Percentiles rank a stretch among this genome's conserved stretches.
phyloP scores from a whole-genome alignment of 169 alveolate species.

The Plasmodium yoelii region DNA sequence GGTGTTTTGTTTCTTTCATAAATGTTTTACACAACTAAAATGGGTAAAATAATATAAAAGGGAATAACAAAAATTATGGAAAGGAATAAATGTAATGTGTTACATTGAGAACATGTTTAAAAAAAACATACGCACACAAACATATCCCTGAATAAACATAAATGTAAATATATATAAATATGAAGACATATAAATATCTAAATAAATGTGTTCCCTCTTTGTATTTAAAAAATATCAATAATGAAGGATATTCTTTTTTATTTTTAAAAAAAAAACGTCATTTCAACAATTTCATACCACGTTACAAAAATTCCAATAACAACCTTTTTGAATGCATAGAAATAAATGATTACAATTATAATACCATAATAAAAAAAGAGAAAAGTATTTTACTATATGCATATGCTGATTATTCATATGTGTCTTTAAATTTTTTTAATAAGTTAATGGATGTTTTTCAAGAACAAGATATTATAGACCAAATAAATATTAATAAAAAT shows the following conservation, averaged over 20 bases:
- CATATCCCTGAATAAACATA: background rate
- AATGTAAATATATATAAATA: constrained; percentile 3
- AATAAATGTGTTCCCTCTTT: background rate
- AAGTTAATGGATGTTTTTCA: constrained; percentile 21
- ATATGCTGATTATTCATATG: constrained; percentile 66
- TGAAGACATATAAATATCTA: background rate
- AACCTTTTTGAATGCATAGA: constrained; percentile 43
- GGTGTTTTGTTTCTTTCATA: background rate
- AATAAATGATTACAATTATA: constrained; percentile 63
- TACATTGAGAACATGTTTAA: too few relatives aligned
- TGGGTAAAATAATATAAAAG: background rate
- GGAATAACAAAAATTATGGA: background rate
- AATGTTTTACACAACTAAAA: background rate
- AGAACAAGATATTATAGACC: background rate
- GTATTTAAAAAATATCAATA: too few relatives aligned
- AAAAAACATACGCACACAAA: background rate
- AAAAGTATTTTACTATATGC: constrained; percentile 51
- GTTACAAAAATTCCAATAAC: constrained; percentile 1
- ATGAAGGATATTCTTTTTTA: background rate
- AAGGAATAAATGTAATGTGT: background rate
- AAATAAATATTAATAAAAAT: background rate
- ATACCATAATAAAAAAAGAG: constrained; percentile 20
- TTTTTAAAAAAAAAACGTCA: background rate
- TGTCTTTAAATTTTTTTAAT: constrained; percentile 10
- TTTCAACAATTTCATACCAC: constrained; percentile 11